Conservation (phyloP, 331 rosid genomes). For the Pyrus hybrid region DNA sequence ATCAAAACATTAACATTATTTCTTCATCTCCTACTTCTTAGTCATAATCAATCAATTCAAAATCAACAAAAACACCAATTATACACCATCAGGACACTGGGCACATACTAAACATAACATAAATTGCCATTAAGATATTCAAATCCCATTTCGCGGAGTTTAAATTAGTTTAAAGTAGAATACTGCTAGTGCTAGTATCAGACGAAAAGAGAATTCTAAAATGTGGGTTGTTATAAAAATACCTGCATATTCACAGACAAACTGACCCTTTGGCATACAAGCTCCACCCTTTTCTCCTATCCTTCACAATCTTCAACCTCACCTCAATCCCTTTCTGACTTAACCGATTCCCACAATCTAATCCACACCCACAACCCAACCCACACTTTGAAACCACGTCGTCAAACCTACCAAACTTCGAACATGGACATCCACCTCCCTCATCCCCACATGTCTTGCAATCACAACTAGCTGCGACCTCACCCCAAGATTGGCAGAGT, state of each 20-base stretch:
- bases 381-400: slow-evolving; percentile 67
- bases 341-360: slow-evolving; percentile 51
- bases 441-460: slow-evolving; percentile 36
- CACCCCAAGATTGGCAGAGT: slow-evolving; percentile 53
- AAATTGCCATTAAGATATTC: background rate
- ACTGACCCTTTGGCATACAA: slow-evolving; percentile 38
- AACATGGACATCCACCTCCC: slow-evolving; percentile 44
- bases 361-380: slow-evolving; percentile 36
- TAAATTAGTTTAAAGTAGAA: too few species aligned
- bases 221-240: background rate
- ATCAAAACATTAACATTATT: too few species aligned
- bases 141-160: too few species aligned
- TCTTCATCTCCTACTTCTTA: too few species aligned
- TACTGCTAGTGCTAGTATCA: too few species aligned
- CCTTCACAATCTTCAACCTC: slow-evolving; percentile 62
- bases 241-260: slow-evolving; percentile 91
- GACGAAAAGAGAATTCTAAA: background rate
- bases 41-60: too few species aligned
- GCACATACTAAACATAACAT: too few species aligned
- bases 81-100: too few species aligned
- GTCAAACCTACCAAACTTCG: slow-evolving; percentile 23
- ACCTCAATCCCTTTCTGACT: too few species aligned
- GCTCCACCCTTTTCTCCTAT: slow-evolving; percentile 65
- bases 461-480: slow-evolving; percentile 38
- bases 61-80: too few species aligned